Base-by-base conservation (phyloP, 805 yeast species). In the Metschnikowia sp. region DNA sequence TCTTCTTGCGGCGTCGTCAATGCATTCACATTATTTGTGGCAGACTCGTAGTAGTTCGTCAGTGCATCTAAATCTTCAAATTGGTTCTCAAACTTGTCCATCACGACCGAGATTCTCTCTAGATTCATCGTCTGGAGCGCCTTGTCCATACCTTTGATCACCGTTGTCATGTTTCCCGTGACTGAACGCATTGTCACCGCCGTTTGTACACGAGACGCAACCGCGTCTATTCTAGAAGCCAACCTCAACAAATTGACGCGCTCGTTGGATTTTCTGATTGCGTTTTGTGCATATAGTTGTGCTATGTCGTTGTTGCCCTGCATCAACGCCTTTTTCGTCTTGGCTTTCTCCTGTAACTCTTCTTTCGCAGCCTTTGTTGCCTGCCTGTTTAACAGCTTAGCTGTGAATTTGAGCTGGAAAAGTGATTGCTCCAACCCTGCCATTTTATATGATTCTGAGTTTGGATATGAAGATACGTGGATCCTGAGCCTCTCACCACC, bases 171-270 rank as follows among this genome's bases (percentile, higher is more conserved):
- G 57, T 90, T 91, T 2, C 91, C 90, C 0, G 96, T 88, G 10
- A 94, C 97, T 42, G 88, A 82, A 55, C 96, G 78, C 99, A 94
- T 94, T 0, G 98, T 92, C 7, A 94, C 97, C 0, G 99, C 99
- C 0, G 99, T 94, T 59, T 92, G 97, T 2, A 94, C 96, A 49
- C 99, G 72, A 4, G 95, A 85, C 0, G 98, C 96, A 22, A 94
- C 99, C 0, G 98, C 92, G 68, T 94, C 99, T 18, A 94, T 88
- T 48, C 97, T 71, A 0, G 96, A 88, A 0, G 97, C 86, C 48
- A 94, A 72, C 55, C 92, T 76, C 44, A 94, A 70, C 45, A 94
- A 68, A 61, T 86, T 92, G 44, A 92, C 74, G 52, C 92, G 74
- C 65, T 94, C 99, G 58, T 86, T 87, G 39, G 86, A 77, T 66